Evolutionary conservation across 2,329 filamentous ascomycete genomes (phyloP).

Genomic region (Cladophialophora yegresii): DNA sequence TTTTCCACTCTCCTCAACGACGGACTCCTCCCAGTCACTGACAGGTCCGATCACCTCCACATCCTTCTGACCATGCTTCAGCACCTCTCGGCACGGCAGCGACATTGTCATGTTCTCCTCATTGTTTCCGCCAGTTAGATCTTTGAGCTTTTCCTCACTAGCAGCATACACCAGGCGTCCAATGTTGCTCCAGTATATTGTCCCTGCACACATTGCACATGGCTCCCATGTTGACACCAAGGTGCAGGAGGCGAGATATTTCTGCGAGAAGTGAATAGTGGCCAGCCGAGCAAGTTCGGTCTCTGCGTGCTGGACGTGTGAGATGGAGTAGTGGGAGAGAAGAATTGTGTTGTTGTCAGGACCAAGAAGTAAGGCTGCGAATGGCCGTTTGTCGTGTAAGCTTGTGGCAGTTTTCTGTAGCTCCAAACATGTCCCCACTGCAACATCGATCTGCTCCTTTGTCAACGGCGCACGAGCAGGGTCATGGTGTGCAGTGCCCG

Average conservation of each 20-base stretch:
- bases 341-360: conserved; percentile 55
- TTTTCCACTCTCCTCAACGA: conserved; percentile 50
- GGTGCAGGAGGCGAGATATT: conserved; percentile 54
- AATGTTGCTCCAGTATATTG: conserved; percentile 57
- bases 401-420: conserved; percentile 50
- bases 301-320: conserved; percentile 58
- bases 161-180: conserved; percentile 56
- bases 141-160: conserved; percentile 51
- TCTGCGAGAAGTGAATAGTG: conserved; percentile 52
- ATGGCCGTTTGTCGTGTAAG: conserved; percentile 52
- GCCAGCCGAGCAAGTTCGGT: conserved; percentile 54
- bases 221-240: conserved; percentile 59
- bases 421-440: conserved; percentile 45
- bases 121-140: conserved; percentile 52
- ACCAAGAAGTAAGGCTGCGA: conserved; percentile 52
- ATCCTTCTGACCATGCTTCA: conserved; percentile 52
- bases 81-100: conserved; percentile 52
- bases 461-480: conserved; percentile 39
- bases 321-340: conserved; percentile 54
- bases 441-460: conserved; percentile 45
- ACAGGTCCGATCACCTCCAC: conserved; percentile 55
- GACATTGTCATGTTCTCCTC: conserved; percentile 57
- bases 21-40: conserved; percentile 48
- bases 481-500: not conserved
- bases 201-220: conserved; percentile 56